phyloP scores from a whole-genome alignment of 1,284 basidiomycete genomes.

The Ceratobasidium sp. region DNA sequence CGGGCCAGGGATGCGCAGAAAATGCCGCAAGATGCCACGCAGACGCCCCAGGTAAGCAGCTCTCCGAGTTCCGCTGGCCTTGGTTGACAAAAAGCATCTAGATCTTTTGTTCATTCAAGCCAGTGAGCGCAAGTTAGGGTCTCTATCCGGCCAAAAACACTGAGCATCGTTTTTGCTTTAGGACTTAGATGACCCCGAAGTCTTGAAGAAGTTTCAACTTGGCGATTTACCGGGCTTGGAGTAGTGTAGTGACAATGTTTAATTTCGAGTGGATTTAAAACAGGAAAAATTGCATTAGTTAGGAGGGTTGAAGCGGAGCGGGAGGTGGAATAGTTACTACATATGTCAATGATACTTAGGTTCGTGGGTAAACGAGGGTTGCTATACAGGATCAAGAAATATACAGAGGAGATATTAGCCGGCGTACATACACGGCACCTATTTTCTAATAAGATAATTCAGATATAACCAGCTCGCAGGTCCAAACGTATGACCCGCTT shows the following conservation, averaged over 20 bases:
- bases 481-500: conserved; percentile 14
- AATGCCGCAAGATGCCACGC: background rate
- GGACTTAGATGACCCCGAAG: conserved; percentile 3
- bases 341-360: too few relatives aligned
- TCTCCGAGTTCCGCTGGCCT: background rate
- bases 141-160: background rate
- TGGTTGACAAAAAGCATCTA: background rate
- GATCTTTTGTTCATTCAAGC: background rate
- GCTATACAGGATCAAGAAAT: background rate
- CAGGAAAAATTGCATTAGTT: too few relatives aligned
- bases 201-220: background rate
- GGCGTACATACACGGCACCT: background rate
- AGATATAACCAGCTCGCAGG: conserved; percentile 25
- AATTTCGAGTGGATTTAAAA: background rate
- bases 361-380: too few relatives aligned
- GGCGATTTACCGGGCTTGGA: background rate
- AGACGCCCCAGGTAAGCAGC: background rate
- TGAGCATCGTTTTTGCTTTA: background rate
- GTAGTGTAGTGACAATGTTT: background rate
- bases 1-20: background rate
- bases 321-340: too few relatives aligned
- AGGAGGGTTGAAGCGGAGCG: too few relatives aligned
- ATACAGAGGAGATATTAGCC: background rate
- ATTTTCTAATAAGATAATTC: conserved; percentile 19
- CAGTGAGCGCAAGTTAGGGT: background rate